These are phyloP conservation scores for Irpex lacteus DNA, from an alignment of 1,284 basidiomycete genomes.

Conservation along the genomic window DNA sequence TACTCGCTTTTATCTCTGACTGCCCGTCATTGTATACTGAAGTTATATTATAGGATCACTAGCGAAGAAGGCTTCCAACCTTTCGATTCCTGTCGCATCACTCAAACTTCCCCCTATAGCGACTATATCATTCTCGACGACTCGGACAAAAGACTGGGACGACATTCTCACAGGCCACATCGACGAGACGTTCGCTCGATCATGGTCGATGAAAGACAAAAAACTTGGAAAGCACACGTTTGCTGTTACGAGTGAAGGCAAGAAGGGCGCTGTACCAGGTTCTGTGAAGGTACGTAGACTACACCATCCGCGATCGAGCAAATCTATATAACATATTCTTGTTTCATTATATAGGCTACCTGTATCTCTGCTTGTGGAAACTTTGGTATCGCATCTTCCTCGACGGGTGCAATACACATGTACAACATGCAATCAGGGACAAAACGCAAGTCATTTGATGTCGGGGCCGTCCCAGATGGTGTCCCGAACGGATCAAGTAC, in stretches of 20 bases:
- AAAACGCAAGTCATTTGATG: conserved; percentile 72
- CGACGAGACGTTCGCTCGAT: conserved; percentile 77
- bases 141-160: conserved; percentile 95
- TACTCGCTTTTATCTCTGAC: conserved; percentile 20
- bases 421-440: conserved; percentile 98
- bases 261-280: conserved; percentile 42
- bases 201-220: conserved; percentile 87
- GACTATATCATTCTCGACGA: conserved; percentile 75
- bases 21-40: not conserved
- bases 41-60: conserved; percentile 58
- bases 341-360: conserved; percentile 53
- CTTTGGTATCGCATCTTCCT: conserved; percentile 85
- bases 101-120: conserved; percentile 83
- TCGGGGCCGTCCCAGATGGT: conserved; percentile 60
- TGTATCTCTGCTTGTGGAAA: conserved; percentile 96
- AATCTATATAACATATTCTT: conserved; percentile 4
- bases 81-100: conserved; percentile 77
- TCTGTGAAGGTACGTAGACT: conserved; percentile 57
- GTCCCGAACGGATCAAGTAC: conserved; percentile 38
- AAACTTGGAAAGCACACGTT: conserved; percentile 75
- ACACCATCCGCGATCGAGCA: not conserved
- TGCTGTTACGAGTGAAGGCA: conserved; percentile 48
- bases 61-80: conserved; percentile 78
- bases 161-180: conserved; percentile 90
- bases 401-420: conserved; percentile 77